Conservation (phyloP, 768 basidiomycete species). For the Boletus rufocinnamomeus region DNA sequence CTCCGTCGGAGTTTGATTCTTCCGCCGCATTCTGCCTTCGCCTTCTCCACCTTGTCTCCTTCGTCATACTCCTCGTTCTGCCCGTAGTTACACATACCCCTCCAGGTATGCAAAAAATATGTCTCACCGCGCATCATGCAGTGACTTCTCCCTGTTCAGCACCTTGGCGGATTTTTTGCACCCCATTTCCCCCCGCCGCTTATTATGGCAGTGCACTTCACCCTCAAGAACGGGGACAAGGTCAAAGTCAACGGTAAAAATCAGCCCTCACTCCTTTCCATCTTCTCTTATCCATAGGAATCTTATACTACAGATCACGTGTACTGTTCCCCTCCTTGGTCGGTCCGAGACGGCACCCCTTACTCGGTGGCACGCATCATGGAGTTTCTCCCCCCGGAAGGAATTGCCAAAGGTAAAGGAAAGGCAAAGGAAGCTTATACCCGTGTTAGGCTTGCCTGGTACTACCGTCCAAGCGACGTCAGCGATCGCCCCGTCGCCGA, state of each 20-base stretch:
- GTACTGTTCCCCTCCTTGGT: conserved; percentile 94
- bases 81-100: conserved; percentile 22
- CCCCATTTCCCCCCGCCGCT: conserved; percentile 18
- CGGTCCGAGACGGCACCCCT: conserved; percentile 89
- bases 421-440: conserved; percentile 70
- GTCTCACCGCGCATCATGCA: not conserved
- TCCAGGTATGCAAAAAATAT: conserved; percentile 30
- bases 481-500: conserved; percentile 90
- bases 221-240: conserved; percentile 81
- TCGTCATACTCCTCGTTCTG: conserved; percentile 29
- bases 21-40: conserved; percentile 33
- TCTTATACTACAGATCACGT: conserved; percentile 80
- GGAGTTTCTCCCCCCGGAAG: conserved; percentile 88
- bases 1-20: conserved; percentile 38
- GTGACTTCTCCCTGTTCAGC: conserved; percentile 8
- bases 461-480: conserved; percentile 96
- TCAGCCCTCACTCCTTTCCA: conserved; percentile 14
- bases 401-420: conserved; percentile 63
- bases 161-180: conserved; percentile 31
- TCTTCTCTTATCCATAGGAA: conserved; percentile 19
- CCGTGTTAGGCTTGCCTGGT: conserved; percentile 91
- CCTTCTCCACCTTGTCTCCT: conserved; percentile 40
- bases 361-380: conserved; percentile 96
- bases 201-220: conserved; percentile 41
- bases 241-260: conserved; percentile 84